These are phyloP conservation scores for Martensiomyces pterosporus DNA, from an alignment of 192 early-diverging fungal species.

Conservation along the genomic window DNA sequence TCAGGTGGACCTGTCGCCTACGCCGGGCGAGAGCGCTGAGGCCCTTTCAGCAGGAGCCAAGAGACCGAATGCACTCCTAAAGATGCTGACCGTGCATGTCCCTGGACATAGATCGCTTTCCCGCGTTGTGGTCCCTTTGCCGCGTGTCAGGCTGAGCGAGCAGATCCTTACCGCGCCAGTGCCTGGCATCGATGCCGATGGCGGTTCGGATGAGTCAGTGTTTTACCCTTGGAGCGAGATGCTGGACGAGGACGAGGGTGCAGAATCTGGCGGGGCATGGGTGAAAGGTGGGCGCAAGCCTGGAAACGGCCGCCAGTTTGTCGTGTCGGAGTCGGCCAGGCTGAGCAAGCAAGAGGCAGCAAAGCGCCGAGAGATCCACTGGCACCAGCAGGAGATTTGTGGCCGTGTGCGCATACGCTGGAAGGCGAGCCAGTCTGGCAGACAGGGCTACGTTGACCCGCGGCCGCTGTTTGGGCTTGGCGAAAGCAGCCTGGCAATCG, in stretches of 20 bases:
- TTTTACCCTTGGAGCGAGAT: constrained; percentile 38
- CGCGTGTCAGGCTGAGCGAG: constrained; percentile 11
- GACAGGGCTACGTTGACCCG: constrained; percentile 30
- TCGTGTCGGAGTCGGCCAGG: constrained; percentile 16
- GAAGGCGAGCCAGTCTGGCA: constrained; percentile 16
- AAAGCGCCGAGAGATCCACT: constrained; percentile 17
- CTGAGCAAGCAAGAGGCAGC: constrained; percentile 7
- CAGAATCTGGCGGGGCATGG: constrained; percentile 13
- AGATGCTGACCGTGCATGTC: constrained; percentile 1
- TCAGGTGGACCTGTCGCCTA: constrained; percentile 26
- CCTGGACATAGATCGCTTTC: constrained; percentile 12
- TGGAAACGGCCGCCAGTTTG: constrained; percentile 29
- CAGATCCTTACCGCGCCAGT: constrained; percentile 8
- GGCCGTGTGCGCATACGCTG: constrained; percentile 31
- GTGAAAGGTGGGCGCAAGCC: neutral
- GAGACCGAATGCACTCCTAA: neutral
- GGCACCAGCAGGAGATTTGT: constrained; percentile 28
- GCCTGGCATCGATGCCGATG: constrained; percentile 38
- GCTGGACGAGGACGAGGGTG: neutral
- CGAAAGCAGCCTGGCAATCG: constrained; percentile 2
- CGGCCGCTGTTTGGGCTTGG: constrained; percentile 14
- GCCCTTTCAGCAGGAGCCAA: neutral
- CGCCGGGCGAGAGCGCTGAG: neutral
- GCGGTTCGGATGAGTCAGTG: constrained; percentile 20
- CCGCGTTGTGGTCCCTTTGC: constrained; percentile 28